A percentile compares a stretch with the other conserved stretches of the same genome.
phyloP scores from a whole-genome alignment of 2,329 filamentous ascomycete species.

The Arthrobotrys musiformis region DNA sequence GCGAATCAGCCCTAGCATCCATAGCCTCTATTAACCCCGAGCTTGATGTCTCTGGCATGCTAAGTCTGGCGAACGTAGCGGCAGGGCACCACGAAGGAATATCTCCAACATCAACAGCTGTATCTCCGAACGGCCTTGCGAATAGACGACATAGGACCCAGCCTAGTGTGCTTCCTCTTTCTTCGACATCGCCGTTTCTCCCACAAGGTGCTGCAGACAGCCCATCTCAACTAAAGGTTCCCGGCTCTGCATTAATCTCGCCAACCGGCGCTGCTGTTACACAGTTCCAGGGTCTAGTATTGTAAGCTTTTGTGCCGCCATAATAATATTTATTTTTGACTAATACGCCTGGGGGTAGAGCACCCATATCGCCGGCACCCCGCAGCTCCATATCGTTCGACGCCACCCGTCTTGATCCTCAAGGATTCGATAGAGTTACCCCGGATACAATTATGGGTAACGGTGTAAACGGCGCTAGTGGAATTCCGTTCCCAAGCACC shows the following conservation, averaged over 20 bases:
- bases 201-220: conserved; percentile 33
- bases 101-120: conserved; percentile 47
- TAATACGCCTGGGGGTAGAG: conserved; percentile 57
- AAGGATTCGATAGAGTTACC: conserved; percentile 60
- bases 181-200: conserved; percentile 42
- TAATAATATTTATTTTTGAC: neutral
- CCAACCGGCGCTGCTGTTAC: conserved; percentile 57
- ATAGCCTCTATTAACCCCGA: conserved; percentile 52
- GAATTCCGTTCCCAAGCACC: conserved; percentile 26
- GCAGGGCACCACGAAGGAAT: conserved; percentile 54
- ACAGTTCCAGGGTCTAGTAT: conserved; percentile 58
- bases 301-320: conserved; percentile 42
- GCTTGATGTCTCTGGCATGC: conserved; percentile 54
- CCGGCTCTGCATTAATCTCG: conserved; percentile 46
- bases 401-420: conserved; percentile 42
- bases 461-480: conserved; percentile 37
- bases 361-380: conserved; percentile 58
- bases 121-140: conserved; percentile 53
- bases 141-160: conserved; percentile 46
- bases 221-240: conserved; percentile 49
- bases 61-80: conserved; percentile 52
- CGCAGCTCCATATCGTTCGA: conserved; percentile 50
- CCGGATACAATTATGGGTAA: conserved; percentile 59
- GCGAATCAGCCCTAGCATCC: conserved; percentile 27
- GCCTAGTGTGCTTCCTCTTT: conserved; percentile 41